phyloP scores from a whole-genome alignment of 2,329 filamentous ascomycete genomes.

The Fusarium nisikadoi region DNA sequence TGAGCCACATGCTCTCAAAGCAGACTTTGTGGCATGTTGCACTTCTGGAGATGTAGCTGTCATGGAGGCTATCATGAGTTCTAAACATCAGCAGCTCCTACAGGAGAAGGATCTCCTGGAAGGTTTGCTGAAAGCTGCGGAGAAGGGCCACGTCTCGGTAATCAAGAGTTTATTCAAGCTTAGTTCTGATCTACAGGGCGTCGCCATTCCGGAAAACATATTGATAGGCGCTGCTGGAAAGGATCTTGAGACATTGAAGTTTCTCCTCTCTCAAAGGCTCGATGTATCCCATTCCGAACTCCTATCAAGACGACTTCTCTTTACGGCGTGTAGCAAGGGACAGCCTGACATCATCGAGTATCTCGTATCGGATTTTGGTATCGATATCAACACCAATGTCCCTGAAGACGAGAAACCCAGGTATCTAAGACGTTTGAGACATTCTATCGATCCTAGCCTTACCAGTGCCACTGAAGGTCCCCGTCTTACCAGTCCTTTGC shows the following conservation, averaged over 20 bases:
- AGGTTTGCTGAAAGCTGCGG: not conserved
- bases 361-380: not conserved
- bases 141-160: rapidly evolving
- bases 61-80: not conserved
- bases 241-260: not conserved
- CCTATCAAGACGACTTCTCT: not conserved
- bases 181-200: not conserved
- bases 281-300: rapidly evolving
- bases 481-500: not conserved
- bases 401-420: not conserved
- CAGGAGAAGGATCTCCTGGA: not conserved
- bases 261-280: not conserved
- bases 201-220: not conserved
- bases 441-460: too few species aligned
- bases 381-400: not conserved
- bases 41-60: not conserved
- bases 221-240: not conserved
- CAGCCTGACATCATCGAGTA: not conserved
- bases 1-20: not conserved
- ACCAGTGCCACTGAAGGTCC: rapidly evolving
- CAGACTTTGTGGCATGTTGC: not conserved
- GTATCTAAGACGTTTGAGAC: not conserved
- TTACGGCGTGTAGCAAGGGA: not conserved
- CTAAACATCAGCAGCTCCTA: not conserved
- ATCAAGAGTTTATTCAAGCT: not conserved